Base-by-base conservation (phyloP, 1,284 basidiomycete genomes). In the Malassezia dermatis region DNA sequence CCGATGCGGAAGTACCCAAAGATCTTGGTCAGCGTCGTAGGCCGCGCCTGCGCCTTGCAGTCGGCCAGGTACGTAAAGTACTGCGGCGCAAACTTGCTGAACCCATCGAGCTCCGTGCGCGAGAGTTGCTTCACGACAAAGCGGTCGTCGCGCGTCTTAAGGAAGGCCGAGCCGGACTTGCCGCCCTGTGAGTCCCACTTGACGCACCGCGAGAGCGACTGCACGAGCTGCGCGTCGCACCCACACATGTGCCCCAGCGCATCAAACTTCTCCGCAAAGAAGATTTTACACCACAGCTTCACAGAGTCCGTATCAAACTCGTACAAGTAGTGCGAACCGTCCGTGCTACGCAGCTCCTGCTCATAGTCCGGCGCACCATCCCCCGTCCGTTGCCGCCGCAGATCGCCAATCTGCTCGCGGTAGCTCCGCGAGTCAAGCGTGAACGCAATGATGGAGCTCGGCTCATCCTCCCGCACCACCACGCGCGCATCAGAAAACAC, bases 81-180 rank as follows among this genome's bases (percentile, higher is more conserved):
- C 3, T 88, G 86, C 0, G 93, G 93, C 8, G 90, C 94, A 76
- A 98, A 98, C 7, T 87, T 89, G 66, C 91, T 88, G 81, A 98
- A 88, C 0, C 88, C 87, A 70, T 95, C 89, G 66, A 96, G 80
- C 75, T 99, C 94, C 35, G 87, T 81, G 53, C 84, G 81, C 0
- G 90, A 94, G 28, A 98, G 82, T 70, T 95, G 93, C 73, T 99
- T 99, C 44, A 94, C 89, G 63, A 99, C 91, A 78, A 98, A 93
- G 4, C 94, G 88, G 73, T 96, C 90, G 73, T 99, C 94, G 88
- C 65, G 35, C 47, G 71, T 71, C 78, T 96, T 98, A 65, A 98
- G 78, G 77, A 98, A 98, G 0, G 88, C 89, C 6, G 89, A 93
- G 11, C 93, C 93, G 1, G 89, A 93, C 75, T 98, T 98, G 32